A percentile compares a stretch with the other conserved stretches of the same genome.
Conservation (phyloP, 108 stramenopile species). For the Parietichytrium sp. region DNA sequence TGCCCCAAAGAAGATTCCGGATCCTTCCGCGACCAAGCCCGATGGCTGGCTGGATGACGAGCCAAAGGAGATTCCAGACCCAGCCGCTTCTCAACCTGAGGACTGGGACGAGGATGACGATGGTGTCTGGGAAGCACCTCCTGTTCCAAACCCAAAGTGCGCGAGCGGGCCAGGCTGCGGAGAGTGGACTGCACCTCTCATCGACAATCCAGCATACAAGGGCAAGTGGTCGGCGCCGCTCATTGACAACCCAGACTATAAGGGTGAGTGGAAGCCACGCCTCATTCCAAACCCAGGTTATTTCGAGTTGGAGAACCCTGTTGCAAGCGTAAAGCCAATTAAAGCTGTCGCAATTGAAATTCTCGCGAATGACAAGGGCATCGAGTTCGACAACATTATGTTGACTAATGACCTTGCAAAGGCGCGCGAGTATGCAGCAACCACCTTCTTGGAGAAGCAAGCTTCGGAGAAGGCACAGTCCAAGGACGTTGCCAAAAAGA, state of each 20-base stretch:
- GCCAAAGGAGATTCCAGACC: slow-evolving; percentile 52
- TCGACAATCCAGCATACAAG: slow-evolving; percentile 56
- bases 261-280: slow-evolving; percentile 89
- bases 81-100: slow-evolving; percentile 52
- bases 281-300: slow-evolving; percentile 74
- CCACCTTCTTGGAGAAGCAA: background rate
- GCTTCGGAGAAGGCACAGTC: background rate
- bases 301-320: slow-evolving; percentile 49
- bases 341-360: slow-evolving; percentile 45
- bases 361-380: slow-evolving; percentile 41
- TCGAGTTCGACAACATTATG: slow-evolving; percentile 49
- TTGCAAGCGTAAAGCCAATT: slow-evolving; percentile 22
- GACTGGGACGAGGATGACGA: slow-evolving; percentile 99
- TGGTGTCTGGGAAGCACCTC: slow-evolving; percentile 74
- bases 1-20: slow-evolving; percentile 81
- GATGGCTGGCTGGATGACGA: slow-evolving; percentile 67
- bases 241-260: slow-evolving; percentile 96
- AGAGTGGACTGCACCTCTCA: slow-evolving; percentile 49
- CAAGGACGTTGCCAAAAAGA: background rate
- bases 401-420: slow-evolving; percentile 32
- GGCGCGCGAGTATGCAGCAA: background rate
- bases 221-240: slow-evolving; percentile 86
- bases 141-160: slow-evolving; percentile 56
- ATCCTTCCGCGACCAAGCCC: slow-evolving; percentile 87
- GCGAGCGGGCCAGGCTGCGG: slow-evolving; percentile 57